Percentiles rank a stretch among this genome's conserved stretches.
Evolutionary conservation across 225 moss, liverwort and hornwort species (phyloP).

Genomic region (Polytrichum commune): DNA sequence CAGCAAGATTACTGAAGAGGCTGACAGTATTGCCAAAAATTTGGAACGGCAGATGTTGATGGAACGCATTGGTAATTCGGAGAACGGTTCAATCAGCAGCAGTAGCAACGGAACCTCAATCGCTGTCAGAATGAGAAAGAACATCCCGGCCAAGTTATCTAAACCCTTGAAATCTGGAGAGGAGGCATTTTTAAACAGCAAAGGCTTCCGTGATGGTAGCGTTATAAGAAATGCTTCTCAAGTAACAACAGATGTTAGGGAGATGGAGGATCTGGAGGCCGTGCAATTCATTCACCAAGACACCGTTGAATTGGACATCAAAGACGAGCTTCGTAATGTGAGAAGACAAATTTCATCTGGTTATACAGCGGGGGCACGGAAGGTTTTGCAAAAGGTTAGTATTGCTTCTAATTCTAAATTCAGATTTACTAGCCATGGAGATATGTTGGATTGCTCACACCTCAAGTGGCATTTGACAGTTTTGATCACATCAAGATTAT

Average conservation of each 20-base stretch:
- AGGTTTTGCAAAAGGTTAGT: conserved; percentile 48
- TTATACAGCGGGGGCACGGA: conserved; percentile 41
- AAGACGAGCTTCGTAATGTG: conserved; percentile 31
- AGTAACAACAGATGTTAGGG: background rate
- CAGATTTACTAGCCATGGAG: too few relatives aligned
- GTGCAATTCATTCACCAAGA: conserved; percentile 25
- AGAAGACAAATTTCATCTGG: conserved; percentile 53
- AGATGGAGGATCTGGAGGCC: conserved; percentile 25
- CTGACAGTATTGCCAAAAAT: conserved; percentile 13
- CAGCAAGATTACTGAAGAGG: conserved; percentile 11
- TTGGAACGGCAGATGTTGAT: conserved; percentile 45
- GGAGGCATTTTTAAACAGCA: too few relatives aligned
- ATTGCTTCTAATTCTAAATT: too few relatives aligned
- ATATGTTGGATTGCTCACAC: too few relatives aligned
- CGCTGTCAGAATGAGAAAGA: conserved; percentile 2
- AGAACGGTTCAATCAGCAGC: conserved; percentile 45
- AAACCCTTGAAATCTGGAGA: conserved; percentile 40
- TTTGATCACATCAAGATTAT: too few relatives aligned
- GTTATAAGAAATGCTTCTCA: too few relatives aligned
- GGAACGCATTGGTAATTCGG: conserved; percentile 48
- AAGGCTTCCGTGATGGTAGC: too few relatives aligned
- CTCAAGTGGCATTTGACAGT: too few relatives aligned
- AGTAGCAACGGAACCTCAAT: conserved; percentile 9
- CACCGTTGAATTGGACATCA: conserved; percentile 12
- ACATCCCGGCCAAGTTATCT: conserved; percentile 26